Evolutionary conservation across 1,139 yeast species (phyloP), one percentile per base, ranked within the genome.

Genomic region (Maudiozyma humilis): DNA sequence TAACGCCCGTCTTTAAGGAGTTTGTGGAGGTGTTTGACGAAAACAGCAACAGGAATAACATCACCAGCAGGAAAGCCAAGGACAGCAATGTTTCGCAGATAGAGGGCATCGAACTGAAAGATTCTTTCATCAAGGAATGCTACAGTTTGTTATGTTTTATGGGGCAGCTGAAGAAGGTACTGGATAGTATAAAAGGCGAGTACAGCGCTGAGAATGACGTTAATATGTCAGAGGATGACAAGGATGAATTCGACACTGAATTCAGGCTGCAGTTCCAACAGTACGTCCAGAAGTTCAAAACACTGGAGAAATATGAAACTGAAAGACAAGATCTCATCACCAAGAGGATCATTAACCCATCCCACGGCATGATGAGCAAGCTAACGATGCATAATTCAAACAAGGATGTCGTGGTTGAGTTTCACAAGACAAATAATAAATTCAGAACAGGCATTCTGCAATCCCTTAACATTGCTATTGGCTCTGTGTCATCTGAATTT

Each of bases 211-310:
- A 66, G 31, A 69, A 70, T 39, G 69, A 65, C 29, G 49, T 53
- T 31, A 54, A 52, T 6, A 62, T 75, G 54, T 55, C 70, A 1
- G 67, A 67, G 8, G 67, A 63, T 5, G 79, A 77, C 41, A 75
- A 77, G 55, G 75, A 76, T 49, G 70, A 71, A 37, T 67, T 78
- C 25, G 83, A 78, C 48, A 73, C 75, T 45, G 80, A 77, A 47
- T 68, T 76, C 38, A 71, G 76, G 46, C 57, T 69, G 27, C 72
- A 73, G 53, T 55, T 77, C 32, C 79, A 76, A 50, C 71, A 72
- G 46, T 63, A 72, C 54, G 68, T 68, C 44, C 75, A 76, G 49
- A 73, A 77, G 56, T 63, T 76, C 42, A 73, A 70, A 53, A 61
- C 67, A 38, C 55, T 78, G 41, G 78, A 75, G 46, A 60, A 64